Evolutionary conservation across 1,284 basidiomycete species (phyloP), one percentile per base, ranked within the genome.

Genomic region (Clitocybe nebularis): DNA sequence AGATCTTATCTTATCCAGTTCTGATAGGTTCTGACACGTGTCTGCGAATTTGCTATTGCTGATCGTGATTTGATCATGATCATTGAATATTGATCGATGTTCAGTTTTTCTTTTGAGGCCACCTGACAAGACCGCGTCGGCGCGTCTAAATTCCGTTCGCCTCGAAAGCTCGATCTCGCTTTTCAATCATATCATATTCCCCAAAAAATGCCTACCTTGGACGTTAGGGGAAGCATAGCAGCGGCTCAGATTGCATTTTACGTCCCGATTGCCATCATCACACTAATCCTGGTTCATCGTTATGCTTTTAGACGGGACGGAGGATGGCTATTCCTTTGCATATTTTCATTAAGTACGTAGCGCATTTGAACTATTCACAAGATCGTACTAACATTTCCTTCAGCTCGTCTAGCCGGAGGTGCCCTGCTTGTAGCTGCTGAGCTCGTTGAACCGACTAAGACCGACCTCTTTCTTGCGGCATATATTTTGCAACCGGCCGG

Each of bases 321-420:
- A 16, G 81, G 78, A 45, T 84, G 79, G 79, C 55, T 81, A 17
- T 73, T 75, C 47, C 64, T 84, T n/a, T 63, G 74, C 26, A 55
- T 79, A 11, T 79, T 81, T 48, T 67, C 75, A 8, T 44, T 68
- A 26, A 60, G 77, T 77, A 45, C 53, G 71, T 33, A 16, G 7
- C 22, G 22, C 25, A 39, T 24, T 11, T 36, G 25, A 13, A 13
- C 22, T 24, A 33, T 41, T 44, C 44, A 38, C 11, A 14, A 32
- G 6, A 24, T 34, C 1, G 13, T 2, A 44, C 41, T 40, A 47
- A 36, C 9, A 39, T 41, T 22, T 39, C 46, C 3, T 22, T 11
- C 42, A 84, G 82, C 71, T 32, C 74, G 82, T 25, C 67, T 82
- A 35, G 60, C 77, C 2, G 75, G 73, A n/a, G 78, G 74, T 16